Percentiles rank a stretch among this genome's conserved stretches.
Conservation (phyloP, 805 yeast species). For the Saturnispora diversa region DNA sequence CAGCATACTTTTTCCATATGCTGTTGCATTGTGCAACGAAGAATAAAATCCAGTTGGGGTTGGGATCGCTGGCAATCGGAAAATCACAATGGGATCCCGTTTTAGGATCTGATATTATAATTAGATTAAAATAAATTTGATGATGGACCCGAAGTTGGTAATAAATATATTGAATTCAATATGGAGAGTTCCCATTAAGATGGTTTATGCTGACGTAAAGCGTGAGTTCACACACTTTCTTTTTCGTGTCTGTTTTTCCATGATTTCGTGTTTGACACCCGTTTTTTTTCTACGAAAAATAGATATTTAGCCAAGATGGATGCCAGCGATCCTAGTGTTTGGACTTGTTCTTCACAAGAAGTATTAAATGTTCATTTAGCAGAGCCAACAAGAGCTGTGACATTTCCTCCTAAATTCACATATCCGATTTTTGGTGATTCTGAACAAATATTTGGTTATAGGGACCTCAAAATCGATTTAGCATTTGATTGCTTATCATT, state of each 20-base stretch:
- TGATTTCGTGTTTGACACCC: background rate
- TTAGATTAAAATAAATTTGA: conserved; percentile 2
- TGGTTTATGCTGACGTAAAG: too few relatives aligned
- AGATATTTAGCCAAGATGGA: conserved; percentile 12
- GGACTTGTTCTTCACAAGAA: conserved; percentile 72
- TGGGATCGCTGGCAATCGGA: conserved; percentile 13
- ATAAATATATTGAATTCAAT: background rate
- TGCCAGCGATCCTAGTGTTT: conserved; percentile 32
- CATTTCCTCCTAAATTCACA: conserved; percentile 73
- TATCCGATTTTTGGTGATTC: conserved; percentile 92
- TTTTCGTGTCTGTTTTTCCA: too few relatives aligned
- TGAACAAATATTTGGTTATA: conserved; percentile 81
- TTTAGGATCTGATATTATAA: conserved; percentile 15
- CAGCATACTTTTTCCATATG: conserved; percentile 18
- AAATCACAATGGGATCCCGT: conserved; percentile 23
- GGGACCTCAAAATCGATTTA: conserved; percentile 55
- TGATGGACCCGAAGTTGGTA: background rate
- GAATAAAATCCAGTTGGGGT: conserved; percentile 13
- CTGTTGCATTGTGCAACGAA: conserved; percentile 18
- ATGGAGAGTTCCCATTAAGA: too few relatives aligned
- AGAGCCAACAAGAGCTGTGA: conserved; percentile 48
- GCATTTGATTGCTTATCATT: conserved; percentile 71
- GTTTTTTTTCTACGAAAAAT: background rate
- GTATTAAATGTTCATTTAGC: conserved; percentile 46
- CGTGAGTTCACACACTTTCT: too few relatives aligned